Conservation (phyloP, 139 green algal species). For the Chlamydomonas asymmetrica region DNA sequence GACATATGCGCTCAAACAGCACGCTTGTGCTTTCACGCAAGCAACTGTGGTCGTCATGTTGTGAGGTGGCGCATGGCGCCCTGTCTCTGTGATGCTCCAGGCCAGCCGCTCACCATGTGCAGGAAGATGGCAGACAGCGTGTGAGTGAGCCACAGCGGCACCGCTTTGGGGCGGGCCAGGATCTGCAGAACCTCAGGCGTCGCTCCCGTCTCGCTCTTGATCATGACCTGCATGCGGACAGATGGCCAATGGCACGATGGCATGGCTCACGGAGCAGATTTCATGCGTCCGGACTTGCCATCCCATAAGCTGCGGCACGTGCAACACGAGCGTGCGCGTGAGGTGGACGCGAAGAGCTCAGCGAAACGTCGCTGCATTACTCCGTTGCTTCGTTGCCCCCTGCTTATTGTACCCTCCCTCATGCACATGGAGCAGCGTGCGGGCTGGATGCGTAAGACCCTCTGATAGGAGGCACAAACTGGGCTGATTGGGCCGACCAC, state of each 20-base stretch:
- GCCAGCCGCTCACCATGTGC: constrained; percentile 2
- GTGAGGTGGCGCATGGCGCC: neutral
- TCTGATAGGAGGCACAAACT: too few species aligned
- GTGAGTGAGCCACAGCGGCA: constrained; percentile 7
- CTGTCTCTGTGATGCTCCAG: neutral
- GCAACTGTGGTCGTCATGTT: neutral
- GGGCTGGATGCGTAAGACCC: too few species aligned
- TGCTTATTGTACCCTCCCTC: too few species aligned
- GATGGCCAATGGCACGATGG: too few species aligned
- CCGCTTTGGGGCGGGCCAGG: neutral
- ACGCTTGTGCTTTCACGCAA: neutral
- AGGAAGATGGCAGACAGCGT: constrained; percentile 3
- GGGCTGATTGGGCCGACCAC: neutral
- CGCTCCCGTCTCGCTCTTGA: neutral
- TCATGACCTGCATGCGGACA: neutral
- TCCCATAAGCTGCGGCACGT: neutral
- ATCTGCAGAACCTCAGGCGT: constrained; percentile 1
- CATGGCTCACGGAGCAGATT: too few species aligned
- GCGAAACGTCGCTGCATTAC: too few species aligned
- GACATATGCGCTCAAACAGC: neutral
- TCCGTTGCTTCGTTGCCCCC: too few species aligned
- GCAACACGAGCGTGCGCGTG: neutral
- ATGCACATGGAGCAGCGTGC: too few species aligned
- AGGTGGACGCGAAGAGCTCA: neutral
- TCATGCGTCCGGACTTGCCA: neutral